Base-by-base conservation (phyloP, 805 yeast genomes). In the Barnettozyma populi region DNA sequence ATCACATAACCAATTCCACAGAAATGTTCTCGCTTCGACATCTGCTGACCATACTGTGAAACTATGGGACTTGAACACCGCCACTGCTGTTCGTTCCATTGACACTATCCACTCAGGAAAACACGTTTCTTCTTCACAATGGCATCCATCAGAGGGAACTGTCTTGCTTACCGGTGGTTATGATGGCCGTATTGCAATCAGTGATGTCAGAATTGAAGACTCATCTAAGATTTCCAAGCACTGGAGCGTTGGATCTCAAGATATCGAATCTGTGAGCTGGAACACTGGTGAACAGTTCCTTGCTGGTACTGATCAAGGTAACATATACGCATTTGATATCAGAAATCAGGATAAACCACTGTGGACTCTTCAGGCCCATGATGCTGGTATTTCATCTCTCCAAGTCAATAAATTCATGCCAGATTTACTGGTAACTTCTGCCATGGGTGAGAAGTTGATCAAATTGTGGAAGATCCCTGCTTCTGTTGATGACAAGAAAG, bases 301-400 rank as follows among this genome's bases (percentile, higher is more conserved):
- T 60, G 94, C 90, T 36, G 96, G 97, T 61, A 89, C 97, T 24
- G 99, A 94, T 65, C 75, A 78, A 53, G 99, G 99, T 64, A 82
- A 82, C 59, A 79, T 94, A 23, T 88, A 88, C 70, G 84, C 92
- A 52, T 92, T 85, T 59, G 99, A 92, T 66, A 84, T 88, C 40
- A 80, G 96, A 65, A 70, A 69, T 44, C 78, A 73, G 35, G 75
- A 74, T 41, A 70, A 73, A 48, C 90, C 97, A 18, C 59, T 92
- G 29, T 94, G 99, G 99, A 88, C 96, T 2, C 73, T 94, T 57
- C 96, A 94, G 66, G 98, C 98, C 2, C 99, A 94, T 65, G 98
- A 94, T 68, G 79, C 95, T 2, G 97, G 96, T 52, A 84, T 94
- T 52, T 84, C 97, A 5, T 74, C 92, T 2, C 75, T 94, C 56